Evolutionary conservation across 2,329 filamentous ascomycete species (phyloP).

Genomic region (Aphanocladium album): DNA sequence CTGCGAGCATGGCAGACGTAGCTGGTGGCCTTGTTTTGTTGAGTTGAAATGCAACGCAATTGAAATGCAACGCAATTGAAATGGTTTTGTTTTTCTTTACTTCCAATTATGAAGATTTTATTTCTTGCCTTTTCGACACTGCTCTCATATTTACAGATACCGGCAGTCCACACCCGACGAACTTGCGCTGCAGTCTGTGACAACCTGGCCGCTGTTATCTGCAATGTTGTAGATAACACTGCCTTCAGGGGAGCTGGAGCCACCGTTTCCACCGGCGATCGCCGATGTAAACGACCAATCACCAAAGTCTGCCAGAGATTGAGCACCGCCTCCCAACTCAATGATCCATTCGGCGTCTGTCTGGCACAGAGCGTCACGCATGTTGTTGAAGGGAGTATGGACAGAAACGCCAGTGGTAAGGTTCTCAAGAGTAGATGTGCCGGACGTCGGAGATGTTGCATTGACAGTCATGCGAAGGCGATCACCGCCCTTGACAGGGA

Average conservation of each 20-base stretch:
- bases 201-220: background rate
- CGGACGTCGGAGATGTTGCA: background rate
- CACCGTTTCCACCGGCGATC: conserved; percentile 20
- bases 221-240: background rate
- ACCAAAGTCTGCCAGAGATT: conserved; percentile 7
- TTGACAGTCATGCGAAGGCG: conserved; percentile 10
- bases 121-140: too few relatives aligned
- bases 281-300: background rate
- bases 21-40: too few relatives aligned
- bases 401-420: conserved; percentile 43
- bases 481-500: conserved; percentile 7
- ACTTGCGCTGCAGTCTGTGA: background rate
- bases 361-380: conserved; percentile 38
- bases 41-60: too few relatives aligned
- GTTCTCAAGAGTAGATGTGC: conserved; percentile 28
- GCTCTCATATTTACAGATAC: background rate
- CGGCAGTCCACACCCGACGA: background rate
- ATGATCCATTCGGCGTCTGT: conserved; percentile 58
- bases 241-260: conserved; percentile 30
- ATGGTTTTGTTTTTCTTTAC: too few relatives aligned
- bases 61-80: too few relatives aligned
- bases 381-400: conserved; percentile 42
- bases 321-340: conserved; percentile 30
- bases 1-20: too few relatives aligned
- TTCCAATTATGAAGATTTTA: too few relatives aligned